Conservation (phyloP, 768 basidiomycete genomes). For the Russula vinacea region DNA sequence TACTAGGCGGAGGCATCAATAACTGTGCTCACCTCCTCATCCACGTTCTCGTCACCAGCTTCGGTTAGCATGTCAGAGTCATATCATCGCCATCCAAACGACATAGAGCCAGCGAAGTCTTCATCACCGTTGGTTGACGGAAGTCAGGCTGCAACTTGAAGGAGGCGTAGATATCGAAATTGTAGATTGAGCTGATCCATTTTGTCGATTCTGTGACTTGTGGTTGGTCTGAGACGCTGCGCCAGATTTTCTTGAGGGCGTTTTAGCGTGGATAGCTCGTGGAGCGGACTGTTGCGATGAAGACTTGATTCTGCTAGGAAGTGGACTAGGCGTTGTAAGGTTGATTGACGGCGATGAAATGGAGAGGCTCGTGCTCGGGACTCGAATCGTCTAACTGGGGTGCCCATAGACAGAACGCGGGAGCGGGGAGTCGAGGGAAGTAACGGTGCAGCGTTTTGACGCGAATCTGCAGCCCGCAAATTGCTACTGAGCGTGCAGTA, state of each 20-base stretch:
- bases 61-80: slow-evolving; percentile 69
- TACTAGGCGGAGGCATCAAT: background rate
- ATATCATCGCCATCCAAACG: slow-evolving; percentile 55
- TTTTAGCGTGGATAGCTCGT: slow-evolving; percentile 30
- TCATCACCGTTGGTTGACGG: slow-evolving; percentile 34
- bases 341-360: slow-evolving; percentile 23
- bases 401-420: slow-evolving; percentile 48
- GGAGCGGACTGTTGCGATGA: slow-evolving; percentile 23
- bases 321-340: slow-evolving; percentile 26
- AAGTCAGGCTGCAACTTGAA: slow-evolving; percentile 19
- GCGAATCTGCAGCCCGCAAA: slow-evolving; percentile 29
- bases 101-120: slow-evolving; percentile 33
- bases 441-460: slow-evolving; percentile 16
- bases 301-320: slow-evolving; percentile 18
- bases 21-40: slow-evolving; percentile 57
- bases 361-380: slow-evolving; percentile 28
- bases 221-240: slow-evolving; percentile 32
- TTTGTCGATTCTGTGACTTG: slow-evolving; percentile 32
- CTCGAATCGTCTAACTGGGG: slow-evolving; percentile 35
- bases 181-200: slow-evolving; percentile 25
- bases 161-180: slow-evolving; percentile 17
- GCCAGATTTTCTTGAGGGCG: slow-evolving; percentile 25
- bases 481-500: slow-evolving; percentile 31
- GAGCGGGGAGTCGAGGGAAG: slow-evolving; percentile 39
- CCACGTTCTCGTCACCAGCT: slow-evolving; percentile 55